Base-by-base conservation (phyloP, 768 basidiomycete species). In the Cystofilobasidium macerans region DNA sequence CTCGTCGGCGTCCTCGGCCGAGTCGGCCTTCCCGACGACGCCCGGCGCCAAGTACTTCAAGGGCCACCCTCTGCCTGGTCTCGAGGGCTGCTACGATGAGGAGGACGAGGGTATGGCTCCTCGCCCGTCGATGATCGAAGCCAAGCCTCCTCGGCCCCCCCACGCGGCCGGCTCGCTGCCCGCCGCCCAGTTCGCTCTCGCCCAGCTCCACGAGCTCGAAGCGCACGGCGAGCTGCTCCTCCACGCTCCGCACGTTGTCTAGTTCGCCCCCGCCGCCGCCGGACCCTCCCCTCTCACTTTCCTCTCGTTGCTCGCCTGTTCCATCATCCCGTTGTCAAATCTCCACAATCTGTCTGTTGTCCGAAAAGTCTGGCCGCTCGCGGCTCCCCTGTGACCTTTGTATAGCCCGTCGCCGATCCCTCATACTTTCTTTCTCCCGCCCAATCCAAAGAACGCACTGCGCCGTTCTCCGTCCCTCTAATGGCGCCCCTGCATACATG, bases 171-270 rank as follows among this genome's bases (percentile, higher is more conserved):
- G 51, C 51, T 54, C 51, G 51, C 30, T 54, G 28, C 18, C 28
- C 18, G 51, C 28, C 30, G 51, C 51, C 28, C 51, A n/a, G 28
- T 54, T 54, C 18, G 51, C 51, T 8, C 30, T 54, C 3, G 51
- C 51, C 2, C 28, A 54, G 51, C 51, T 54, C 28, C 26, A 54
- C 30, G 51, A 30, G 30, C 51, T 54, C 51, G 51, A 54, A n/a
- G n/a, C n/a, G n/a, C n/a, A n/a, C 28, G 28, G 28, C 28, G 28
- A 54, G 51, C 28, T 30, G 16, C 32, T 30, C 7, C 28, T 20
- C 51, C 28, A 48, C 9, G 45, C 38, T 40, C 38, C 8, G 16
- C 38, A 40, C 38, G 38, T 40, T 40, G 8, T 40, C 9, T 8
- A 40, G 8, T 8, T 16, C 16, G 38, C 16, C 9, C 38, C 38